Evolutionary conservation across 2,329 filamentous ascomycete species (phyloP).

Genomic region (Chaetomium globosum): DNA sequence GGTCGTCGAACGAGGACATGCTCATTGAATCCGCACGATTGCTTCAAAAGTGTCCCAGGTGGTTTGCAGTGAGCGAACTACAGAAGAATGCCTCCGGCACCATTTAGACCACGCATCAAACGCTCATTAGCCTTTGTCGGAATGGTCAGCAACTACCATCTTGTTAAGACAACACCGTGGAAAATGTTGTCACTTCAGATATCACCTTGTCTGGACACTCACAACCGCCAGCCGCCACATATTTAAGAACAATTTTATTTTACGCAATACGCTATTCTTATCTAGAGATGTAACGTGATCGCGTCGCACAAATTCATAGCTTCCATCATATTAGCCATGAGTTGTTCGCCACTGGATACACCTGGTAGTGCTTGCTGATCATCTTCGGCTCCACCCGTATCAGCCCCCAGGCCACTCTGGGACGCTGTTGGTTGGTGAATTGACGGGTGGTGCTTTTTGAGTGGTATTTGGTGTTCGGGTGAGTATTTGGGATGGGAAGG

Average conservation of each 20-base stretch:
- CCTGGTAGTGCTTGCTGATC: not conserved
- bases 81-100: too few species aligned
- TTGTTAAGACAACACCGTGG: not conserved
- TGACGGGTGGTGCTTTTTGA: not conserved
- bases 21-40: too few species aligned
- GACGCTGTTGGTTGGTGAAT: not conserved
- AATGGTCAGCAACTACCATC: not conserved
- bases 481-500: not conserved
- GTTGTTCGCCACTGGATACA: not conserved
- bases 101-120: too few species aligned
- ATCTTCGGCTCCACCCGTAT: not conserved
- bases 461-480: not conserved
- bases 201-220: not conserved
- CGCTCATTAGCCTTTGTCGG: too few species aligned
- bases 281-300: slow-evolving; percentile 17
- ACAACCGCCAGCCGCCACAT: not conserved
- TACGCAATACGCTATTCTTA: slow-evolving; percentile 16
- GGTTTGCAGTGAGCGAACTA: too few species aligned
- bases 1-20: too few species aligned
- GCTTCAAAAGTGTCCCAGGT: too few species aligned
- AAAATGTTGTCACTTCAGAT: not conserved
- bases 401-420: not conserved
- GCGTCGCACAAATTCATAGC: slow-evolving; percentile 11
- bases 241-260: slow-evolving; percentile 18
- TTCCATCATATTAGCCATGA: slow-evolving; percentile 5